Base-by-base conservation (phyloP, 2,329 filamentous ascomycete species). In the Ceratocystiopsis minuta region DNA sequence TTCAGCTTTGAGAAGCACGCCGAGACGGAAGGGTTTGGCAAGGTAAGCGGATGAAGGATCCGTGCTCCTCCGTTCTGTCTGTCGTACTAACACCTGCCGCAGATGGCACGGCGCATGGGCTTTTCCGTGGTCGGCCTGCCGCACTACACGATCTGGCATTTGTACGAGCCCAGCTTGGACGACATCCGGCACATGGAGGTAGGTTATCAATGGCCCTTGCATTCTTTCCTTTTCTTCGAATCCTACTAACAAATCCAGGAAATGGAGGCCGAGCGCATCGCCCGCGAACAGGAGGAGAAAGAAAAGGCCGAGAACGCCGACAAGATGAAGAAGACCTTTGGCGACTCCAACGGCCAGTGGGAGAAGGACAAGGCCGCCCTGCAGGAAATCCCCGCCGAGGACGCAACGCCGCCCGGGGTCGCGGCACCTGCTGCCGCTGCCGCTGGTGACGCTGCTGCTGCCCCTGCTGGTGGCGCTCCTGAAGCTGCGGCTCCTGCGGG, bases 1-100 rank as follows among this genome's bases (percentile, higher is more conserved):
- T 98, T 98, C 58, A 94, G 86, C 57, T 98, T 98, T 50, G 85
- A 98, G 61, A 95, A 93, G 63, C 90, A 98, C 58, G 90, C 90
- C 6, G 90, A 98, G 60, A 98, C 90, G 0, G 90, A 98, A 64
- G 90, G 86, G 0, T 98, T 98, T 57, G 90, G 90, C 62, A 98
- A 98, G 79, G 87, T 92, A 28, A 28, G 24, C n/a, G n/a, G 11
- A 6, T 20, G 20, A 20, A 20, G 4, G 20, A 4, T 10, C 63
- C 51, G 42, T 40, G 16, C 14, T 15, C 20, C 16, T n/a, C 2
- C 14, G 16, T 15, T 12, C 39, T 37, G 37, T 45, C 50, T 39
- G 12, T 42, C n/a, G 16, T n/a, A 39, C 28, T 35, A 20, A 35
- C n/a, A 16, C 13, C 12, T 16, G 16, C 33, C 28, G 17, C 47